Evolutionary conservation across 2,329 filamentous ascomycete genomes (phyloP).

Genomic region (Claviceps maximensis): DNA sequence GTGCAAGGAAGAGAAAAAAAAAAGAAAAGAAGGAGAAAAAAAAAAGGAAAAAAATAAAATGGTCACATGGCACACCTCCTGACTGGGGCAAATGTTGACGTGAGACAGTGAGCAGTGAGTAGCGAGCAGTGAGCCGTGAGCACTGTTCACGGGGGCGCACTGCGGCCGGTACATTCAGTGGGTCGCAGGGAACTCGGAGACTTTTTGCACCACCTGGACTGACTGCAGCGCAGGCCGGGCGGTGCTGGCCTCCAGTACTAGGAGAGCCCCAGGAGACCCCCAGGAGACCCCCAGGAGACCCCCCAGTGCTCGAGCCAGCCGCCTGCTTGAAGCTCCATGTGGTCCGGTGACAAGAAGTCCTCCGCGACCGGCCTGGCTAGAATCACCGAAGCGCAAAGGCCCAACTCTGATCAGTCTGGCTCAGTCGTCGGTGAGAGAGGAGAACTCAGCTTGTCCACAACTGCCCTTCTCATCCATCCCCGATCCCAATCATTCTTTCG

Average conservation of each 20-base stretch:
- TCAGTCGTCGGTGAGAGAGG: too few species aligned
- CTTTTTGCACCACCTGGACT: too few species aligned
- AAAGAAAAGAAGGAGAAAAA: neutral
- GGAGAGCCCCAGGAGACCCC: slow-evolving; percentile 3
- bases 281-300: neutral
- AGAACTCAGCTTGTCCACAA: too few species aligned
- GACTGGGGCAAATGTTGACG: neutral
- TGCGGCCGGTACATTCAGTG: too few species aligned
- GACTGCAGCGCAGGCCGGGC: too few species aligned
- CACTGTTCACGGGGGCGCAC: neutral
- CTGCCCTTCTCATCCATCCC: neutral
- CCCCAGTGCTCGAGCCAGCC: too few species aligned
- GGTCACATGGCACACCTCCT: neutral
- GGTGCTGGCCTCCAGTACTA: too few species aligned
- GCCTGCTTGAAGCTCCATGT: too few species aligned
- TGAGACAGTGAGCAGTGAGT: neutral
- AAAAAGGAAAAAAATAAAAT: neutral
- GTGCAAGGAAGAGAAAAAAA: neutral
- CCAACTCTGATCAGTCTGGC: neutral
- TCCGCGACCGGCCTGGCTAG: neutral
- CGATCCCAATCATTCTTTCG: neutral
- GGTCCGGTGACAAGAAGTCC: too few species aligned
- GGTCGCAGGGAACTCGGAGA: too few species aligned
- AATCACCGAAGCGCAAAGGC: too few species aligned
- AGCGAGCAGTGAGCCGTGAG: neutral